Percentiles rank a stretch among this genome's conserved stretches.
Evolutionary conservation across 768 basidiomycete species (phyloP).

Genomic region (Amanita phalloides): DNA sequence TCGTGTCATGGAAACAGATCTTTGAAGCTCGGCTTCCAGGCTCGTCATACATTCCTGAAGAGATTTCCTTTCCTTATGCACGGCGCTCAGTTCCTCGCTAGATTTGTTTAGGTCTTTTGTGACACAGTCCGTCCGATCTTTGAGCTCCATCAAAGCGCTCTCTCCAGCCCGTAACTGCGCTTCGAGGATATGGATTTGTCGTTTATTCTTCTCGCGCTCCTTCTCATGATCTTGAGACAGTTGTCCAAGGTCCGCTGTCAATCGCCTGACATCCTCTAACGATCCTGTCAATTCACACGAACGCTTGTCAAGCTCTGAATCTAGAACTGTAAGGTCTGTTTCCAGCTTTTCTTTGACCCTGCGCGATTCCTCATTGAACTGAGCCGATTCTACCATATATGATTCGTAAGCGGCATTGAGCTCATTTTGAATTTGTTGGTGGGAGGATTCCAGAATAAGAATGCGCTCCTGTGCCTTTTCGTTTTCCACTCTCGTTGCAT

Average conservation of each 20-base stretch:
- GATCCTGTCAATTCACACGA: slow-evolving; percentile 25
- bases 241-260: slow-evolving; percentile 10
- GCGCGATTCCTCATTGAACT: background rate
- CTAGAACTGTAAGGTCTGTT: slow-evolving; percentile 23
- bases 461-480: background rate
- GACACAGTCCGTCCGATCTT: slow-evolving; percentile 22
- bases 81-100: slow-evolving; percentile 20
- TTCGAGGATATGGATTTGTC: slow-evolving; percentile 18
- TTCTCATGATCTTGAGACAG: slow-evolving; percentile 19
- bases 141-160: slow-evolving; percentile 22
- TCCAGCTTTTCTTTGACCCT: slow-evolving; percentile 15
- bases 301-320: slow-evolving; percentile 24
- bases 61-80: slow-evolving; percentile 38
- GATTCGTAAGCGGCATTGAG: slow-evolving; percentile 10
- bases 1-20: slow-evolving; percentile 46
- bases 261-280: slow-evolving; percentile 25
- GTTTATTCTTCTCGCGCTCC: slow-evolving; percentile 8
- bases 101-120: slow-evolving; percentile 31
- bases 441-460: background rate
- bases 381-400: background rate
- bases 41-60: slow-evolving; percentile 47
- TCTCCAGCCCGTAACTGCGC: slow-evolving; percentile 20
- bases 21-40: slow-evolving; percentile 57
- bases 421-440: slow-evolving; percentile 9
- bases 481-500: slow-evolving; percentile 9